Base-by-base conservation (phyloP, 345 rosid species). In the Linum lewisii region DNA sequence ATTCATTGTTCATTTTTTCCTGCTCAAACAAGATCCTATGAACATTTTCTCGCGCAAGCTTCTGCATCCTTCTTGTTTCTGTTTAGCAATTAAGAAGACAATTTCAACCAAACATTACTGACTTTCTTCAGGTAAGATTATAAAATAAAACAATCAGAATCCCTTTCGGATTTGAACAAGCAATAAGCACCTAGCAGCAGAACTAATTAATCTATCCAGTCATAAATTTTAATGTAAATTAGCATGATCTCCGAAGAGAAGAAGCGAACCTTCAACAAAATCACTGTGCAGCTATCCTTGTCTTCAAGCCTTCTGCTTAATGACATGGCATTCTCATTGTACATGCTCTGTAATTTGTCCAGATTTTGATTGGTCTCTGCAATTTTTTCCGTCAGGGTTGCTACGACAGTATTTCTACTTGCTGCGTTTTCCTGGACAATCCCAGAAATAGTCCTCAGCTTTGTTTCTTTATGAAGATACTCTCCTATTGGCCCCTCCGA, bases 21-120 rank as follows among this genome's bases (percentile, higher is more conserved):
- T 82, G 90, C 25, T 86, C 97, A 21, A 63, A 71, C 38, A 89
- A 65, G 65, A 93, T 78, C 79, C 83, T 77, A 45, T 66, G 79
- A 60, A 93, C 83, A 66, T 81, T 82, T 16, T 59, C 83, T 37
- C 84, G 89, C 11, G 93, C 83, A 63, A 38, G 62, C 57, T 73
- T 77, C 69, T 89, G 94, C 95, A 87, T 74, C 80, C 76, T 89
- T 79, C 82, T 86, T 36, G 85, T 82, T 78, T 89, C 99, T 93
- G 77, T 52, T 19, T 57, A 73, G 67, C 47, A 64, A 68, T 51
- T 9, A 58, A 66, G 50, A 66, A 56, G 21, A 42, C 1, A 24
- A 15, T 22, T 38, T 38, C 24, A 6, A 49, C 7, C 47, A 11
- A 42, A 42, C 47, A 42, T 42, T 11, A 42, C 18, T 42, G 0